Conservation (phyloP, 2,329 filamentous ascomycete species). For the Fusarium mangiferae region DNA sequence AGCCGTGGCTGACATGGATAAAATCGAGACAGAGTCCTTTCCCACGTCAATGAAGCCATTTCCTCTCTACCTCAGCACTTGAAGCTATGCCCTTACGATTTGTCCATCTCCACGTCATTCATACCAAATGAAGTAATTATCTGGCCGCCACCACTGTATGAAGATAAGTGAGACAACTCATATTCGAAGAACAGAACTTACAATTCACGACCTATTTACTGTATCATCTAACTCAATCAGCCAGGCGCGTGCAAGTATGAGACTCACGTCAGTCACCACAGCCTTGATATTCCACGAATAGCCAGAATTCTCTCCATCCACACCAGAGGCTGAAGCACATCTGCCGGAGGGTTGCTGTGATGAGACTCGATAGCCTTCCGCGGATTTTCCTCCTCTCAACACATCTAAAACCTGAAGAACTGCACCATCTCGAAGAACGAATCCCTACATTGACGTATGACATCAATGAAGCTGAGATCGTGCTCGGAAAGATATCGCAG, state of each 20-base stretch:
- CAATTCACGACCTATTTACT: neutral
- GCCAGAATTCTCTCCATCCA: neutral
- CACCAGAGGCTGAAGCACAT: neutral
- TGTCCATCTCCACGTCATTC: slow-evolving; percentile 10
- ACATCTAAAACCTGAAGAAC: slow-evolving; percentile 71
- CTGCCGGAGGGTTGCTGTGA: slow-evolving; percentile 15
- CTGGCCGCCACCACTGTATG: neutral
- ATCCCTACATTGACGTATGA: slow-evolving; percentile 77
- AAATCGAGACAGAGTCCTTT: neutral
- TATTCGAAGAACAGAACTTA: neutral
- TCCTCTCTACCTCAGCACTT: neutral
- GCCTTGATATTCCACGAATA: neutral
- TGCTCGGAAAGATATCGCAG: slow-evolving; percentile 78
- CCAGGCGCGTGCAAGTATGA: neutral
- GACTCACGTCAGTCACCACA: neutral
- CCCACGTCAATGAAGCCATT: neutral
- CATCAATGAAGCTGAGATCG: slow-evolving; percentile 74
- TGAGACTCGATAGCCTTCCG: slow-evolving; percentile 56
- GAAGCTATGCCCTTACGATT: neutral
- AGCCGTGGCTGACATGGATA: neutral
- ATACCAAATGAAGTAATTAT: neutral
- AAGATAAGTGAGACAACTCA: neutral
- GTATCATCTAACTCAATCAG: neutral
- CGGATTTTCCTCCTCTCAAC: slow-evolving; percentile 78
- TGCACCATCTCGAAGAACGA: slow-evolving; percentile 71